Base-by-base conservation (phyloP, 495 filamentous ascomycete genomes). In the Podospora tetraspora region DNA sequence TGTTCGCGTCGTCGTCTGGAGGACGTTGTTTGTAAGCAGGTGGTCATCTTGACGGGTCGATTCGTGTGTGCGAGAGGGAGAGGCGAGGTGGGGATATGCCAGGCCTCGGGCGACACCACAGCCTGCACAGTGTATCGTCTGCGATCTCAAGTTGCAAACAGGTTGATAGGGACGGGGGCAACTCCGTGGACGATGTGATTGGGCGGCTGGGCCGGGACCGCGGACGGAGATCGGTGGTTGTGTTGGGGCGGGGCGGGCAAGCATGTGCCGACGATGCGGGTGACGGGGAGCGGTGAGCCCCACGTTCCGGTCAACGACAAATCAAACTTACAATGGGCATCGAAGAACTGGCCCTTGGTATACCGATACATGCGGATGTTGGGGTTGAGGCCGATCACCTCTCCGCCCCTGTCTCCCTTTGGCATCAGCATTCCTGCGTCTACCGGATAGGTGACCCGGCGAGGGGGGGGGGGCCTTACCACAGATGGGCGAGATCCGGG, bases 331-430 rank as follows among this genome's bases (percentile, higher is more conserved):
- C 91, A 95, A 78, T 97, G 93, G 66, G 90, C 88, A 71, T 89
- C 92, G 75, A 96, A 97, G 72, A 93, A 97, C 75, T 97, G 92
- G 0, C 92, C 92, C 63, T 89, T 86, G 16, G 82, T 82, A 74
- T 98, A 97, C n/a, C 94, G 87, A 81, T 98, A 98, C 23, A 97
- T 87, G 29, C 94, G 81, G 61, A 97, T 96, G 73, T 95, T 95
- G 7, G 91, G 86, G 80, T 95, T 97, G 69, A 97, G 79, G 3
- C 93, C 94, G n/a, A 95, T 78, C 3, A 90, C 87, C 29, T 93
- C 85, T 21, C 94, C 94, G 59, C 92, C 94, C 92, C 93, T 96
- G 29, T 16, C 25, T 34, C 19, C 11, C 64, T 21, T 11, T 21
- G 22, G 29, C 23, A 25, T 32, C 43, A 25, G 23, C 57, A 59